These are phyloP conservation scores for Xylaria sp. DNA, from an alignment of 2,329 filamentous ascomycete genomes.

Conservation along the genomic window DNA sequence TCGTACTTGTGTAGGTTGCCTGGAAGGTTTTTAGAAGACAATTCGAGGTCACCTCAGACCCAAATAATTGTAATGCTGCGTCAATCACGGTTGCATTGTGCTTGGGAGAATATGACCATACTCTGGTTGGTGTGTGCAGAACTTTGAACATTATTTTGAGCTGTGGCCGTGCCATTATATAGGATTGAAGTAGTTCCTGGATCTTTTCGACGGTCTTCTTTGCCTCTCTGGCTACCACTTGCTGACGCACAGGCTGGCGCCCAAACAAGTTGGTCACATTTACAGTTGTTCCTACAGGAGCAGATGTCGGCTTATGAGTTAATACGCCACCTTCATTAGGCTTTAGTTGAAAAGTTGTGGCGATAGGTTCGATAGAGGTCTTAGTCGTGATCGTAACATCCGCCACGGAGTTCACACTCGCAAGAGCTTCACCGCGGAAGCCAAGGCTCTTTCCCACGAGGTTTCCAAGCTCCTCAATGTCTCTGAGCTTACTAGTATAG, in stretches of 20 bases:
- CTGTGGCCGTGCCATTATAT: constrained; percentile 73
- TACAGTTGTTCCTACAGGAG: constrained; percentile 76
- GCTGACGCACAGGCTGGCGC: constrained; percentile 71
- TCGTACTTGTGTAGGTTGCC: constrained; percentile 19
- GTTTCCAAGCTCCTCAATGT: constrained; percentile 69
- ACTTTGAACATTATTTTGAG: constrained; percentile 71
- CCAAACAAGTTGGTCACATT: constrained; percentile 69
- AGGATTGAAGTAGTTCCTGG: constrained; percentile 69
- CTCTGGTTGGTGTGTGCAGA: constrained; percentile 61
- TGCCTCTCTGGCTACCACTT: constrained; percentile 67
- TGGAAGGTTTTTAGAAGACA: constrained; percentile 58
- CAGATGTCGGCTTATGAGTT: constrained; percentile 55
- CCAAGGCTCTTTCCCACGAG: constrained; percentile 73
- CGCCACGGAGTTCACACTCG: constrained; percentile 71
- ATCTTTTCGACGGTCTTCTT: constrained; percentile 67
- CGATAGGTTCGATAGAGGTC: constrained; percentile 69
- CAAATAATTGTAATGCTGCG: constrained; percentile 71
- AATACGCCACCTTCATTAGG: constrained; percentile 56
- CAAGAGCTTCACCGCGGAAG: constrained; percentile 80
- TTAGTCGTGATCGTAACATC: constrained; percentile 72
- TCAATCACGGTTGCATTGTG: constrained; percentile 63
- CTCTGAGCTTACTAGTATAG: constrained; percentile 78
- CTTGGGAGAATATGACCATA: constrained; percentile 73
- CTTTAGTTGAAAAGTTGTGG: constrained; percentile 59
- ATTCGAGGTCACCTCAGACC: constrained; percentile 64